Evolutionary conservation across 2,329 filamentous ascomycete genomes (phyloP), one percentile per base, ranked within the genome.

Genomic region (Trichophyton schoenleinii): DNA sequence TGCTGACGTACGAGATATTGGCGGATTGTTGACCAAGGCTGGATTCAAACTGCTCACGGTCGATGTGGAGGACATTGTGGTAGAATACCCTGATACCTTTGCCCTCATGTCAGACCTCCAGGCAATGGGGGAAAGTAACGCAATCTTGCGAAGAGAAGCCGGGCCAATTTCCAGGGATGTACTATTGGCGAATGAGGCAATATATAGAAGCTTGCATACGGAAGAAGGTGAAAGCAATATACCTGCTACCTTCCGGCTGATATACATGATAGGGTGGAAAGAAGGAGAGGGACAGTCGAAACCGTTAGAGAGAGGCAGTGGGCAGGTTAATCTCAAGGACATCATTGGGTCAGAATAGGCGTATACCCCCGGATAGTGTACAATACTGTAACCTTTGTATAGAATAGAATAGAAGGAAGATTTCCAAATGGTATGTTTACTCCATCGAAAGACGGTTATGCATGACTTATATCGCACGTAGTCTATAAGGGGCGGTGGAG

Each of bases 241-340:
- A 64, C 94, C 94, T 0, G 94, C 94, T 0, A 99, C 94, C 0
- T 99, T 96, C 71, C 83, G 94, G 67, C 81, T 96, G 67, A 96
- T 99, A 64, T 96, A 94, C 74, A 96, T 97, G 91, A 99, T 99
- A 74, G 94, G 94, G 0, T 99, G 94, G 94, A 95, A 92, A 71
- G 88, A 91, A 66, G 87, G 88, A 1, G 81, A 82, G 34, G 83
- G 86, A 60, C 91, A 97, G 75, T 80, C 86, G 1, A 80, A 92
- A 74, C 91, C 94, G 3, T 76, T 97, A 62, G 76, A 86, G 66
- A 83, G 94, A 66, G 94, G 94, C 0, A 95, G 87, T 65, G 94
- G 89, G 8, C 81, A 96, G 70, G 77, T 96, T 48, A 96, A 88
- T 73, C 80, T 99, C 64, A 95, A 94, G 73, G 91, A 97, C 72